Evolutionary conservation across 305 asterid genomes (phyloP).

Genomic region (Fraxinus albicans): DNA sequence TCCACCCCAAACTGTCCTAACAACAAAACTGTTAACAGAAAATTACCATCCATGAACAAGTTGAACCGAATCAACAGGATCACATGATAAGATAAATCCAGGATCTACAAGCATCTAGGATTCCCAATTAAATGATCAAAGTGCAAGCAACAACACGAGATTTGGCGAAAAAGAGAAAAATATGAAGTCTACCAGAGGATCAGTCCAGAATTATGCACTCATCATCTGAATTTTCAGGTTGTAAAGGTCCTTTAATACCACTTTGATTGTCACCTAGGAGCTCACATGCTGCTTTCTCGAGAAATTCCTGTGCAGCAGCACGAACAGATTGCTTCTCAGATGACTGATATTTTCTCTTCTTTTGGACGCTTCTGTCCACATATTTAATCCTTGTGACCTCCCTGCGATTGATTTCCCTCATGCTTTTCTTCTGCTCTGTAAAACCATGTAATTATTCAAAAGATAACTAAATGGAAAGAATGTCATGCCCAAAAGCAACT

Average conservation of each 20-base stretch:
- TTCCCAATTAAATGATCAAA: not conserved
- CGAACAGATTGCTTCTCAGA: conserved; percentile 69
- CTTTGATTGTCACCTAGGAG: conserved; percentile 78
- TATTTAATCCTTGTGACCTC: conserved; percentile 45
- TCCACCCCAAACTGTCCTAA: not conserved
- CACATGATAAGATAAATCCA: not conserved
- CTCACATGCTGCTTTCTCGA: conserved; percentile 90
- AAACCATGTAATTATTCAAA: conserved; percentile 38
- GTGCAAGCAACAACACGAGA: not conserved
- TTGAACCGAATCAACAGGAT: conserved; percentile 12
- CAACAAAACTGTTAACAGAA: not conserved
- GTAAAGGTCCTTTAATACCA: conserved; percentile 79
- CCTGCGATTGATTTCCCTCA: conserved; percentile 72
- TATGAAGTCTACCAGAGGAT: conserved; percentile 59
- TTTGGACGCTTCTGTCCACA: conserved; percentile 50
- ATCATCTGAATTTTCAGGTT: conserved; percentile 53
- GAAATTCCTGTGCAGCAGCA: conserved; percentile 88
- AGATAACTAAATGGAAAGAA: conserved; percentile 24
- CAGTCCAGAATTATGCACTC: conserved; percentile 54
- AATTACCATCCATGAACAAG: not conserved
- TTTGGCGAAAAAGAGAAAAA: conserved; percentile 12
- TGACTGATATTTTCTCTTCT: conserved; percentile 74
- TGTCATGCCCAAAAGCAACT: not conserved
- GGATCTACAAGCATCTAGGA: conserved; percentile 21
- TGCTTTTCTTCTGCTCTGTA: conserved; percentile 90